Conservation (phyloP, 768 basidiomycete genomes). For the Hericium alpestre region DNA sequence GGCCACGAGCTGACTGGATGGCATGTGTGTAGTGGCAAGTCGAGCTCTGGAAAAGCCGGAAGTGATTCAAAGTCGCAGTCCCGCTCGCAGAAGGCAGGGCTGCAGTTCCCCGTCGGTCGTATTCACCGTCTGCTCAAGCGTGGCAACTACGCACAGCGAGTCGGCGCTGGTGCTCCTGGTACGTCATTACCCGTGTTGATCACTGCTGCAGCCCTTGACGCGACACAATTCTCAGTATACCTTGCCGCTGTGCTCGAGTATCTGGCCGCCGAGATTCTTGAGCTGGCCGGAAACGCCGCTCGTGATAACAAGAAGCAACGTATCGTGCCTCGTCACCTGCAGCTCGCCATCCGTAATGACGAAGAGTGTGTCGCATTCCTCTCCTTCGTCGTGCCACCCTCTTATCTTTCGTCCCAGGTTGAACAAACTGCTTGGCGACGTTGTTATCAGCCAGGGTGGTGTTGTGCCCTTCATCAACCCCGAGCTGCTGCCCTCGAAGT, state of each 20-base stretch:
- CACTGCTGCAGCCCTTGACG: neutral
- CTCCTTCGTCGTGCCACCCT: neutral
- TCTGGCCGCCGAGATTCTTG: conserved; percentile 85
- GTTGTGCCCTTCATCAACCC: conserved; percentile 63
- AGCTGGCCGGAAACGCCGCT: conserved; percentile 78
- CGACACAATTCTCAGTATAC: conserved; percentile 42
- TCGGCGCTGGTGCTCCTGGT: conserved; percentile 83
- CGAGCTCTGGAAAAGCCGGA: conserved; percentile 32
- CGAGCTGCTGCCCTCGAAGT: conserved; percentile 11
- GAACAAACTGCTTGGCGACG: conserved; percentile 73
- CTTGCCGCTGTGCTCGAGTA: conserved; percentile 86
- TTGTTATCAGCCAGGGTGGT: conserved; percentile 88
- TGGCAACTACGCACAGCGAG: conserved; percentile 63
- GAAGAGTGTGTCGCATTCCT: conserved; percentile 47
- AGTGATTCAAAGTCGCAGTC: conserved; percentile 43
- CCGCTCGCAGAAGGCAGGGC: conserved; percentile 53
- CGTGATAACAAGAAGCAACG: conserved; percentile 81
- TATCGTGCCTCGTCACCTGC: conserved; percentile 87
- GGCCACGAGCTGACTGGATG: neutral
- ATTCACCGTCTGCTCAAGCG: conserved; percentile 70
- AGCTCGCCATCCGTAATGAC: conserved; percentile 85
- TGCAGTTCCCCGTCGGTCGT: conserved; percentile 75
- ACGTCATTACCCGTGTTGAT: conserved; percentile 8
- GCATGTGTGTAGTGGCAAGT: conserved; percentile 24
- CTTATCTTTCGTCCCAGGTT: conserved; percentile 28